Percentiles rank a stretch among this genome's conserved stretches.
phyloP scores from a whole-genome alignment of 495 filamentous ascomycete genomes.

The Trichoderma gamsii region DNA sequence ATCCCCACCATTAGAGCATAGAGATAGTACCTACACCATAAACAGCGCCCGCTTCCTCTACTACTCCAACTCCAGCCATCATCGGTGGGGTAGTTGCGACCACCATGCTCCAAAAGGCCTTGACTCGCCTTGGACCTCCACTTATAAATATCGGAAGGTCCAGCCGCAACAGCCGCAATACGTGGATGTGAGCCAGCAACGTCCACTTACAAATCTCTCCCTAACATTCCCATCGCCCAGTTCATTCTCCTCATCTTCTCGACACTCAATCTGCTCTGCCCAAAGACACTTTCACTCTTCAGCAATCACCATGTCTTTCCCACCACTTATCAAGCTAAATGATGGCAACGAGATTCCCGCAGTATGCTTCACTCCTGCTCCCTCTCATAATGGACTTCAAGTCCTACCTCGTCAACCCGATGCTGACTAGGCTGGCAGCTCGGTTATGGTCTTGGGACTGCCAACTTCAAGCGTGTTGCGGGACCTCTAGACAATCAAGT shows the following conservation, averaged over 20 bases:
- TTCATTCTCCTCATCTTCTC: neutral
- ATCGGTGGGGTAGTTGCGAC: constrained; percentile 9
- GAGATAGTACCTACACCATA: neutral
- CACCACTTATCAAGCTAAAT: neutral
- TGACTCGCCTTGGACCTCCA: neutral
- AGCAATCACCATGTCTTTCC: constrained; percentile 2
- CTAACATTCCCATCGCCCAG: neutral
- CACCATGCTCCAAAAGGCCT: neutral
- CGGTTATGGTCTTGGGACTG: constrained; percentile 61
- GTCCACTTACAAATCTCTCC: neutral
- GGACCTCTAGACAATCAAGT: constrained; percentile 43
- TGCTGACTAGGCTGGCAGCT: constrained; percentile 40
- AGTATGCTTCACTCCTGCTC: constrained; percentile 35
- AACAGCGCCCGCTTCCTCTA: neutral
- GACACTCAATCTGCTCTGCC: neutral
- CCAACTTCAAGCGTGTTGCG: constrained; percentile 33
- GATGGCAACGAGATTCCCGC: constrained; percentile 70
- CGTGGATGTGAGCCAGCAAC: neutral
- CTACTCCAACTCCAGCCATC: neutral
- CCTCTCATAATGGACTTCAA: neutral
- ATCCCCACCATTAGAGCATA: neutral
- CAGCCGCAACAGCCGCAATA: neutral
- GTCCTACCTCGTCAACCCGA: neutral
- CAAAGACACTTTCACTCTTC: neutral
- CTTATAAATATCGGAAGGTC: constrained; percentile 8